Conservation (phyloP, 257 asterid genomes). For the Gentiana macrophylla region DNA sequence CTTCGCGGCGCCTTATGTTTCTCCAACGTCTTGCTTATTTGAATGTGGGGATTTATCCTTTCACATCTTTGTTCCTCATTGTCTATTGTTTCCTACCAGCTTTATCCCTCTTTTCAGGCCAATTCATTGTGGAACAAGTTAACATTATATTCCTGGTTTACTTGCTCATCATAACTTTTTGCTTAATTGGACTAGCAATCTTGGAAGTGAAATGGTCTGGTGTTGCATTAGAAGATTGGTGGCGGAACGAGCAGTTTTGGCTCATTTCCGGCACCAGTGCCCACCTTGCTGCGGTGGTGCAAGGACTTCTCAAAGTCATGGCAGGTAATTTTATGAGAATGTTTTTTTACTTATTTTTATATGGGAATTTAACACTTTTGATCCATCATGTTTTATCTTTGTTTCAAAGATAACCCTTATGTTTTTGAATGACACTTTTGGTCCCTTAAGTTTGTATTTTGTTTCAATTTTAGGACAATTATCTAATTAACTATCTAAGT, state of each 20-base stretch:
- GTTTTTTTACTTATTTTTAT: too few relatives aligned
- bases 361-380: too few relatives aligned
- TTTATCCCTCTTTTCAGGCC: slow-evolving; percentile 31
- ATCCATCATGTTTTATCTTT: too few relatives aligned
- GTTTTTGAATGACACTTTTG: too few relatives aligned
- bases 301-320: slow-evolving; percentile 34
- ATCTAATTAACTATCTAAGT: too few relatives aligned
- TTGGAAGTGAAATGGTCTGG: slow-evolving; percentile 38
- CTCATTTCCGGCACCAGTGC: slow-evolving; percentile 38
- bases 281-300: slow-evolving; percentile 35
- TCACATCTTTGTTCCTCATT: slow-evolving; percentile 31
- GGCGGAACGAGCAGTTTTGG: slow-evolving; percentile 42
- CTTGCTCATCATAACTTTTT: slow-evolving; percentile 22
- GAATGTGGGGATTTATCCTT: slow-evolving; percentile 32
- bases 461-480: too few relatives aligned
- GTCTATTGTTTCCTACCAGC: slow-evolving; percentile 41
- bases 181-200: slow-evolving; percentile 24
- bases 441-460: too few relatives aligned
- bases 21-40: slow-evolving; percentile 36
- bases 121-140: slow-evolving; percentile 28
- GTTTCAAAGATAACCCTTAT: too few relatives aligned
- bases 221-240: slow-evolving; percentile 33
- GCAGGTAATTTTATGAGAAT: slow-evolving; percentile 14
- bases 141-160: slow-evolving; percentile 23
- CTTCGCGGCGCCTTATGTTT: slow-evolving; percentile 13